phyloP scores from a whole-genome alignment of 257 asterid species.

The Thymus mandschuricus region DNA sequence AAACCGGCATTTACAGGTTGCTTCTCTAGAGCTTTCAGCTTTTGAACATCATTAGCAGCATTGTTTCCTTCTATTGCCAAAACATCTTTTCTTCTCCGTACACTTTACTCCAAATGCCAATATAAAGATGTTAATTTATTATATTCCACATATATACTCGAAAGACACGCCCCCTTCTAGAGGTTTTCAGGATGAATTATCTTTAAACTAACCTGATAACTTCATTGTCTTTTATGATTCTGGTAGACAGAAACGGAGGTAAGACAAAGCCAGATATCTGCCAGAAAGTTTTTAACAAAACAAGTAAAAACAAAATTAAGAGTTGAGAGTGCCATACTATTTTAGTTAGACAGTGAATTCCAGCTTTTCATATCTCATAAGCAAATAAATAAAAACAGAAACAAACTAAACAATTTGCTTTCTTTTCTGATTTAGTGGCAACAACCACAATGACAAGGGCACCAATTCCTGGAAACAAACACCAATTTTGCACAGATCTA shows the following conservation, averaged over 20 bases:
- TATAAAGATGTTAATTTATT: constrained; percentile 14
- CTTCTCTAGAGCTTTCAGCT: constrained; percentile 49
- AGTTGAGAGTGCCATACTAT: not conserved
- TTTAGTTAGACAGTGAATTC: not conserved
- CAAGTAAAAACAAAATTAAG: not conserved
- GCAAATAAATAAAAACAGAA: constrained; percentile 4
- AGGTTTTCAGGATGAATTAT: not conserved
- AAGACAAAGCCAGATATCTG: constrained; percentile 83
- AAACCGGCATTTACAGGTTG: constrained; percentile 46
- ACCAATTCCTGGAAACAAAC: not conserved
- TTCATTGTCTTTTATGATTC: constrained; percentile 70
- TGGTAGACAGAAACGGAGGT: constrained; percentile 73
- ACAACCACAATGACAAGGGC: not conserved
- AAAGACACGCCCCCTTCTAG: constrained; percentile 5
- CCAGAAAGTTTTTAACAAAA: constrained; percentile 30
- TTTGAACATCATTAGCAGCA: constrained; percentile 39
- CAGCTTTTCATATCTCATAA: not conserved
- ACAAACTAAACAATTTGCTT: constrained; percentile 2
- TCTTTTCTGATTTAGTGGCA: not conserved
- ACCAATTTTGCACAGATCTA: not conserved
- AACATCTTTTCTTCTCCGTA: constrained; percentile 52
- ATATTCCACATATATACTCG: constrained; percentile 15
- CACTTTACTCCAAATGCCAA: constrained; percentile 46
- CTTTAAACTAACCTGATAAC: constrained; percentile 62
- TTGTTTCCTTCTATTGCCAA: constrained; percentile 52